Evolutionary conservation across 2,329 filamentous ascomycete species (phyloP), one percentile per base, ranked within the genome.

Genomic region (Neoarthrinium moseri): DNA sequence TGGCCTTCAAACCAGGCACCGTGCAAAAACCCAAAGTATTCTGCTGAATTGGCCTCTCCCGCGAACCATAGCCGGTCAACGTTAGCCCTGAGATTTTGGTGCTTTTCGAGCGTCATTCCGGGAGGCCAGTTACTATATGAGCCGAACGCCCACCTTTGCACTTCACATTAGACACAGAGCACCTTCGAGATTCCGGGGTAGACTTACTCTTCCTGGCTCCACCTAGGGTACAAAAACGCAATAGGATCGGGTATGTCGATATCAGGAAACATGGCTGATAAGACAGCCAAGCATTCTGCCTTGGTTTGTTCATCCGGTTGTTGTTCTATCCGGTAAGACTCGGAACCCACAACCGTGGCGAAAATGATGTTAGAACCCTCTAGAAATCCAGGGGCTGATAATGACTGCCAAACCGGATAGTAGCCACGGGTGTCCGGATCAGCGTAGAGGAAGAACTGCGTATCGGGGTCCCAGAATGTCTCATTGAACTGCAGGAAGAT

Each of bases 401-500:
- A 61, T 0, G 82, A 84, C 57, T 89, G 84, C 69, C 78, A 88
- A 6, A 86, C 66, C 0, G 84, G 80, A 27, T 65, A 75, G 48
- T 72, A 69, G 0, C 73, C 73, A 2, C 72, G 65, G n/a, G 57
- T 58, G 0, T 60, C 59, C 3, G 69, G 62, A 21, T 73, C 72
- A 0, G 72, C 72, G 45, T 75, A 75, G 0, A 75, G 56, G 46
- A 75, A 70, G 53, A 62, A 75, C 52, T 75, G 62, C 0, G 60
- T 67, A 13, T 71, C 64, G 1, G 65, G 57, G 53, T 68, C 73
- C 85, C 84, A 89, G 63, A 88, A 89, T 0, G 81, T 78, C 46
- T 83, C 69, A 50, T 82, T 71, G 64, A 88, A 88, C 51, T 87
- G 84, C 50, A 86, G 66, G 64, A 88, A 88, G 50, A 88, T 79